Percentiles rank a stretch among this genome's conserved stretches.
Conservation (phyloP, 148 eudicot genomes). For the Nepenthes gracilis region DNA sequence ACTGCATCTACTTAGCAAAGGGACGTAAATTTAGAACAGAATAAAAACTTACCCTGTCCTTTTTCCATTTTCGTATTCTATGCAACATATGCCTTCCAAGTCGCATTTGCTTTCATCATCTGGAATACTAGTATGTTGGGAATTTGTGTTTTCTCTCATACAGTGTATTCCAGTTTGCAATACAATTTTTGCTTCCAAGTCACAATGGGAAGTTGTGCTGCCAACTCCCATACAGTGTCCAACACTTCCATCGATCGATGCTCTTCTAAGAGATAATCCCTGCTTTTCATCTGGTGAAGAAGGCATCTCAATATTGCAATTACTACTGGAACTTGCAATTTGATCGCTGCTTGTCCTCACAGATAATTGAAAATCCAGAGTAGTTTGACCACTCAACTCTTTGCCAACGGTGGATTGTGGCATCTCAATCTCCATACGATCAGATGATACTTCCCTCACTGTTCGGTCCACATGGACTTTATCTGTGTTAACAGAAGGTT, state of each 20-base stretch:
- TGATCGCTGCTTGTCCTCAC: conserved; percentile 9
- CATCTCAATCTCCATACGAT: conserved; percentile 1
- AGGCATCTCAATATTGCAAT: conserved; percentile 5
- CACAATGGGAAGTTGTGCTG: not conserved
- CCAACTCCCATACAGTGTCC: conserved; percentile 7
- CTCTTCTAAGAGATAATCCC: conserved; percentile 5
- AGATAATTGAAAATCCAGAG: conserved; percentile 16
- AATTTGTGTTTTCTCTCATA: not conserved
- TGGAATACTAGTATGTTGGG: conserved; percentile 4
- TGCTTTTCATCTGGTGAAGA: conserved; percentile 9
- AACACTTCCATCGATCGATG: conserved; percentile 8
- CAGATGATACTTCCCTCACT: conserved; percentile 7
- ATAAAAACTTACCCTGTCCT: conserved; percentile 19
- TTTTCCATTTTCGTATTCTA: conserved; percentile 9
- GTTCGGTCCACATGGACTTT: conserved; percentile 1
- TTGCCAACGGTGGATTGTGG: conserved; percentile 2
- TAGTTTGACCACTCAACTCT: conserved; percentile 11
- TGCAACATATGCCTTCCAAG: conserved; percentile 7
- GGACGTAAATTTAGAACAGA: not conserved
- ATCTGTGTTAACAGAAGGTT: conserved; percentile 5
- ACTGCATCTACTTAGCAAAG: not conserved
- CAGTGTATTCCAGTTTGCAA: too few relatives aligned
- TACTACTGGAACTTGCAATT: conserved; percentile 3
- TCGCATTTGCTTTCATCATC: conserved; percentile 7
- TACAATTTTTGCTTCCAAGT: conserved; percentile 6